Evolutionary conservation across 2,329 filamentous ascomycete genomes (phyloP).

Genomic region (Diaporthe ilicicola): DNA sequence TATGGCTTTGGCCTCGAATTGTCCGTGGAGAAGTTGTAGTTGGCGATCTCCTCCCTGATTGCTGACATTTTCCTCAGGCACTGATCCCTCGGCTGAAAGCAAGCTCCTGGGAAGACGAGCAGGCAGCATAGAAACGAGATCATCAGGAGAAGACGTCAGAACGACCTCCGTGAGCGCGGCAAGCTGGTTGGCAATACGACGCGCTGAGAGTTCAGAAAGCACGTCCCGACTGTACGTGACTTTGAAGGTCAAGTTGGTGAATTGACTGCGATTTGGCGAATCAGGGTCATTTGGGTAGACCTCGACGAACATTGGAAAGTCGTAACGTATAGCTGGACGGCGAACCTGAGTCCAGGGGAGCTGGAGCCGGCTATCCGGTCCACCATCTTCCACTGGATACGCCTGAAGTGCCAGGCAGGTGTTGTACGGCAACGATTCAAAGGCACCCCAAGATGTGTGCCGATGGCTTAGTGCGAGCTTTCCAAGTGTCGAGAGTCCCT

Average conservation of each 20-base stretch:
- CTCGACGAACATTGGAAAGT: conserved; percentile 35
- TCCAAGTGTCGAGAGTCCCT: conserved; percentile 31
- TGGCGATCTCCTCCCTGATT: conserved; percentile 32
- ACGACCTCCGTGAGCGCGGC: conserved; percentile 33
- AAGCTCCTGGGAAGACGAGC: conserved; percentile 29
- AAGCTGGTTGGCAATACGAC: conserved; percentile 35
- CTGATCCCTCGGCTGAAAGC: conserved; percentile 38
- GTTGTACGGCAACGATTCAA: conserved; percentile 45
- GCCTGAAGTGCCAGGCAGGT: conserved; percentile 46
- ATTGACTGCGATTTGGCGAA: background rate
- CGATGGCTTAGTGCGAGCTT: conserved; percentile 36
- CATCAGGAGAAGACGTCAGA: conserved; percentile 27
- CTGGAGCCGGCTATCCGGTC: background rate
- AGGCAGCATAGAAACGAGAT: conserved; percentile 30
- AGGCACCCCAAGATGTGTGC: conserved; percentile 39
- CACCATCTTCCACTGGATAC: conserved; percentile 35
- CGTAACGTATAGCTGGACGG: conserved; percentile 34
- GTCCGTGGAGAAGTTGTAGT: conserved; percentile 35
- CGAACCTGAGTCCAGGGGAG: conserved; percentile 31
- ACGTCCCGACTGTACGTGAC: conserved; percentile 33
- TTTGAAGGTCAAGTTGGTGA: conserved; percentile 29
- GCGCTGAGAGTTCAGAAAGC: conserved; percentile 34
- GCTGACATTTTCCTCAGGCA: background rate
- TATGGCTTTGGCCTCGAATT: conserved; percentile 38
- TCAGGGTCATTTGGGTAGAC: conserved; percentile 28